A percentile compares a stretch with the other conserved stretches of the same genome.
Conservation (phyloP, 768 basidiomycete genomes). For the Lactifluus piperatus region DNA sequence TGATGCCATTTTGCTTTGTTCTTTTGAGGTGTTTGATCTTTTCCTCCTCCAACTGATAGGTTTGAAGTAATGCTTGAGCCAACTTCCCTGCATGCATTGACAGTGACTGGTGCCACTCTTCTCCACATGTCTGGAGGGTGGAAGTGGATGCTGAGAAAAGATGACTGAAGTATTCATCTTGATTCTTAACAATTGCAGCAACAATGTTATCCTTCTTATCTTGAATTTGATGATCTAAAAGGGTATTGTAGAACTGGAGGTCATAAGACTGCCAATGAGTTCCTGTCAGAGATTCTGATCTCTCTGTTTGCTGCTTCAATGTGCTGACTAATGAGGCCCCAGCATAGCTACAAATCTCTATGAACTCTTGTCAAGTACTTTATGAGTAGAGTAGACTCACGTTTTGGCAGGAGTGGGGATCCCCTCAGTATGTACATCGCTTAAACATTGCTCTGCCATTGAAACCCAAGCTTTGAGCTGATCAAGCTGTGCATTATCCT, state of each 20-base stretch:
- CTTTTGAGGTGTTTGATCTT: neutral
- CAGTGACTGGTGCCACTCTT: neutral
- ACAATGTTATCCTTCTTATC: neutral
- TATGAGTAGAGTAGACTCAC: neutral
- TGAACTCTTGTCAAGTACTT: neutral
- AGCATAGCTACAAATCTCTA: neutral
- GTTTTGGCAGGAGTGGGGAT: neutral
- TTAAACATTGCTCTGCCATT: neutral
- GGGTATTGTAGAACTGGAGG: neutral
- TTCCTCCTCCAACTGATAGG: neutral
- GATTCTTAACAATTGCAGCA: neutral
- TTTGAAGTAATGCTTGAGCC: conserved; percentile 5
- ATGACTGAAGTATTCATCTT: neutral
- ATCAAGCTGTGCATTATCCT: neutral
- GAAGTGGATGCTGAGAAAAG: neutral
- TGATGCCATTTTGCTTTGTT: neutral
- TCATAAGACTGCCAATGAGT: neutral
- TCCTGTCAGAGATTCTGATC: conserved; percentile 2
- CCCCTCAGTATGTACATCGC: neutral
- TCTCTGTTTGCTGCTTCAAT: neutral
- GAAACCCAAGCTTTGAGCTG: conserved; percentile 1
- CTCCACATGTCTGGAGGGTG: conserved; percentile 1
- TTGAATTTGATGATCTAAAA: conserved; percentile 1
- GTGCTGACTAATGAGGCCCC: neutral
- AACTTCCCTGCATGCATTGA: neutral